Conservation (phyloP, 2,329 filamentous ascomycete species). For the Ascomycota sp. region DNA sequence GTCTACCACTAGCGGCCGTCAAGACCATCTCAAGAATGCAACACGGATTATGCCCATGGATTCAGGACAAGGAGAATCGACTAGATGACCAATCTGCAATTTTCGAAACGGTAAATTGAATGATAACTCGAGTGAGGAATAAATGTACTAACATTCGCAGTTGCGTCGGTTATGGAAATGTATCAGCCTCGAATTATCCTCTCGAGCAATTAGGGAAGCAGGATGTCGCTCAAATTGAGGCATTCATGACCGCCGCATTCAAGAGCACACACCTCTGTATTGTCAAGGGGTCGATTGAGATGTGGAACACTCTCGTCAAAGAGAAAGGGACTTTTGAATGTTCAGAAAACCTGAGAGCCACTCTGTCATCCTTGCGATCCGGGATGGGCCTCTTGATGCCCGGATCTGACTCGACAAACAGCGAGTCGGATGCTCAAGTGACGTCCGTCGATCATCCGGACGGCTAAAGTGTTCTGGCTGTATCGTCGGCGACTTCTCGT, state of each 20-base stretch:
- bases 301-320: constrained; percentile 56
- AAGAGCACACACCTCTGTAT: constrained; percentile 33
- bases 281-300: constrained; percentile 26
- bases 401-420: constrained; percentile 18
- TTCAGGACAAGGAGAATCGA: constrained; percentile 31
- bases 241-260: constrained; percentile 33
- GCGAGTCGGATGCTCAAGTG: constrained; percentile 18
- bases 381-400: constrained; percentile 27
- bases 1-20: constrained; percentile 26
- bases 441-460: constrained; percentile 28
- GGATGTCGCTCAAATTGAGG: constrained; percentile 32
- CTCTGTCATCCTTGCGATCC: constrained; percentile 39
- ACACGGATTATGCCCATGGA: constrained; percentile 38
- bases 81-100: constrained; percentile 19
- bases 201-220: constrained; percentile 17
- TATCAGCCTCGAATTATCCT: constrained; percentile 19
- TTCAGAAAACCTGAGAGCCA: constrained; percentile 39
- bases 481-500: constrained; percentile 12
- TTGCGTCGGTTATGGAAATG: constrained; percentile 28
- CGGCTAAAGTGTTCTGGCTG: constrained; percentile 15
- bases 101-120: constrained; percentile 22
- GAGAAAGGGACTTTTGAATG: constrained; percentile 38
- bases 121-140: too few relatives aligned
- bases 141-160: constrained; percentile 16
- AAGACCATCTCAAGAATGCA: constrained; percentile 41